These are phyloP conservation scores for Penicillium italicum DNA, from an alignment of 2,329 filamentous ascomycete species.

Conservation along the genomic window DNA sequence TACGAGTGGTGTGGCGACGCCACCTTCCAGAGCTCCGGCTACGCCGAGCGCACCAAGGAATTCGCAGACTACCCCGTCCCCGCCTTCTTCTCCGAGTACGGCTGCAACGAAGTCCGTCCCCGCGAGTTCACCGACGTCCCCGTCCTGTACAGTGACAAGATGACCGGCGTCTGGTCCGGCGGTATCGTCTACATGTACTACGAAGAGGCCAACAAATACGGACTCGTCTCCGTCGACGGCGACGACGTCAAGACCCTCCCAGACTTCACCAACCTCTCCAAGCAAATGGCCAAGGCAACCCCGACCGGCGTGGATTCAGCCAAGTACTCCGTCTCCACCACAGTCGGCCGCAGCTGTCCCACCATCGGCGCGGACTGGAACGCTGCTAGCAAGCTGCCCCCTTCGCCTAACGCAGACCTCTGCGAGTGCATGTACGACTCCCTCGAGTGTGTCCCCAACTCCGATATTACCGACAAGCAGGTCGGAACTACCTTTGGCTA, in stretches of 20 bases:
- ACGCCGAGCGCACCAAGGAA: conserved; percentile 76
- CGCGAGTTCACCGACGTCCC: conserved; percentile 83
- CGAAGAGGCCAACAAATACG: conserved; percentile 86
- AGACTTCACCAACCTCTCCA: conserved; percentile 71
- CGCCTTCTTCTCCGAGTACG: conserved; percentile 98
- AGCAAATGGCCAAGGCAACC: conserved; percentile 63
- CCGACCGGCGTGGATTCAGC: conserved; percentile 64
- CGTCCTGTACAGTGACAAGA: conserved; percentile 73
- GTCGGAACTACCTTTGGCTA: conserved; percentile 66
- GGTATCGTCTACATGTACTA: conserved; percentile 99
- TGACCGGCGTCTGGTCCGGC: conserved; percentile 86
- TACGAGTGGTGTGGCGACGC: conserved; percentile 98
- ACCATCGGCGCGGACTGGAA: conserved; percentile 62
- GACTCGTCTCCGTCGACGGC: conserved; percentile 59
- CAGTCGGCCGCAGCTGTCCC: conserved; percentile 67
- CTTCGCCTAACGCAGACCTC: conserved; percentile 70
- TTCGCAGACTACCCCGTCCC: conserved; percentile 88
- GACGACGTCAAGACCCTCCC: conserved; percentile 62
- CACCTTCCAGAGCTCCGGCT: conserved; percentile 71
- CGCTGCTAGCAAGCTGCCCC: conserved; percentile 68
- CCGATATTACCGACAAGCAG: conserved; percentile 54
- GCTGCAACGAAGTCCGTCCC: conserved; percentile 73
- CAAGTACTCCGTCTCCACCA: conserved; percentile 72
- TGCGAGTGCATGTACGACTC: conserved; percentile 82
- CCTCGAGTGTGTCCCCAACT: conserved; percentile 65